These are phyloP conservation scores for Boletellus ananiceps DNA, from an alignment of 768 basidiomycete genomes.

Conservation along the genomic window DNA sequence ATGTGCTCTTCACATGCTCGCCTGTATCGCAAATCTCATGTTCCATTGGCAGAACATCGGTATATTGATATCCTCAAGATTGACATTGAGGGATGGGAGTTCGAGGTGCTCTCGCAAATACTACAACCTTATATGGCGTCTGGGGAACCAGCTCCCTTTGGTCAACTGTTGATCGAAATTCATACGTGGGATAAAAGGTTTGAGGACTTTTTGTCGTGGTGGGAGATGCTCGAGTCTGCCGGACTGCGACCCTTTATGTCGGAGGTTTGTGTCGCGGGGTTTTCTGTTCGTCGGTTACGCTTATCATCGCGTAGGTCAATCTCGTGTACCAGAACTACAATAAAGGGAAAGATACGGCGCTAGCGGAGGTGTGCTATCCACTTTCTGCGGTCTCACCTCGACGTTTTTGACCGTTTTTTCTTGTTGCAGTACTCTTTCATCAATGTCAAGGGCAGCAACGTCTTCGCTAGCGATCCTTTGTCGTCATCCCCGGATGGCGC, in stretches of 20 bases:
- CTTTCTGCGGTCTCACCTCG: not conserved
- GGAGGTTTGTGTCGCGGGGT: conserved; percentile 27
- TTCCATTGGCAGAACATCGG: conserved; percentile 27
- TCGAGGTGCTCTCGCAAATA: conserved; percentile 39
- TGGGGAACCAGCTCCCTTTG: conserved; percentile 40
- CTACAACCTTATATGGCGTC: conserved; percentile 34
- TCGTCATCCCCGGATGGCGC: not conserved
- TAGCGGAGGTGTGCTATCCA: conserved; percentile 41
- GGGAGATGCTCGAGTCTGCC: conserved; percentile 43
- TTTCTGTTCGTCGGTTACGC: not conserved
- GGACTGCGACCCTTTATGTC: conserved; percentile 46
- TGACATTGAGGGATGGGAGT: conserved; percentile 48
- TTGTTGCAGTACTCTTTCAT: conserved; percentile 47
- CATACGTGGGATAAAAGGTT: conserved; percentile 37
- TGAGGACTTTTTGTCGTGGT: conserved; percentile 39
- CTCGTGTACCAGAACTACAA: conserved; percentile 58
- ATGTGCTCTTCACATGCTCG: conserved; percentile 5
- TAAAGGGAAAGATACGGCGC: conserved; percentile 39
- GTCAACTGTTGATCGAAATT: conserved; percentile 45
- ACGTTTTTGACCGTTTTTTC: conserved; percentile 1
- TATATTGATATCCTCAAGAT: conserved; percentile 42
- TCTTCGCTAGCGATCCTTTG: conserved; percentile 37
- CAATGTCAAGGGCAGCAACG: conserved; percentile 46
- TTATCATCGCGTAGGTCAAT: conserved; percentile 41
- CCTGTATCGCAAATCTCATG: not conserved